phyloP scores from a whole-genome alignment of 2,329 filamentous ascomycete species.

The Calonectria pseudoreteaudii region DNA sequence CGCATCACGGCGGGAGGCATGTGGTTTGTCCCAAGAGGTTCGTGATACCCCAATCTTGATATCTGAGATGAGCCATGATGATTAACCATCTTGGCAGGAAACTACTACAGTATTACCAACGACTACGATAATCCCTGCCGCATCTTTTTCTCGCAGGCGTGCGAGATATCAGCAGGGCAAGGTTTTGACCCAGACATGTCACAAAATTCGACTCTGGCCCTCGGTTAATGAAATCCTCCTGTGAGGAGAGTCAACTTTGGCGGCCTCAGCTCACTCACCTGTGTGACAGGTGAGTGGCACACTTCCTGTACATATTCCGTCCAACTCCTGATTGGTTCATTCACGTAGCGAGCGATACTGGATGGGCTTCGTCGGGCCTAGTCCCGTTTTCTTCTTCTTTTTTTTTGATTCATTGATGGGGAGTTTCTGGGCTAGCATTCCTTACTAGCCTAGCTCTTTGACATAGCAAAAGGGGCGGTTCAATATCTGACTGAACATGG shows the following conservation, averaged over 20 bases:
- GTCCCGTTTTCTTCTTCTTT: neutral
- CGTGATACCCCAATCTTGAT: neutral
- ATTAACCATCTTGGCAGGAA: slow-evolving; percentile 69
- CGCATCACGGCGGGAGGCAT: slow-evolving; percentile 88
- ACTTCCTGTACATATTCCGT: slow-evolving; percentile 19
- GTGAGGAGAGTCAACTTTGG: neutral
- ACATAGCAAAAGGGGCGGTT: slow-evolving; percentile 4
- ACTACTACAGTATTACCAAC: slow-evolving; percentile 93
- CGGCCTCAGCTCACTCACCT: neutral
- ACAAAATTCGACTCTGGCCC: slow-evolving; percentile 35
- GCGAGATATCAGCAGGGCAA: slow-evolving; percentile 61
- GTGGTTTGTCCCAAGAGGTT: slow-evolving; percentile 95
- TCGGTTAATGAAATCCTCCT: neutral
- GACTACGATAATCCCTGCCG: slow-evolving; percentile 77
- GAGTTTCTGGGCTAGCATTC: slow-evolving; percentile 15
- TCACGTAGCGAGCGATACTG: slow-evolving; percentile 11
- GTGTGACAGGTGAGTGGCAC: neutral
- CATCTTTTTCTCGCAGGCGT: slow-evolving; percentile 94
- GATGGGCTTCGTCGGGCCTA: neutral
- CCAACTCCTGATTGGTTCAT: neutral
- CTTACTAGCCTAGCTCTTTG: neutral
- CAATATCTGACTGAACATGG: slow-evolving; percentile 20
- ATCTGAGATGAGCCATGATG: neutral
- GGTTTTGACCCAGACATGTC: slow-evolving; percentile 39
- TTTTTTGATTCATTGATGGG: slow-evolving; percentile 5